These are phyloP conservation scores for Leishmania gerbilli DNA, from an alignment of 208 protist genomes.

Conservation along the genomic window DNA sequence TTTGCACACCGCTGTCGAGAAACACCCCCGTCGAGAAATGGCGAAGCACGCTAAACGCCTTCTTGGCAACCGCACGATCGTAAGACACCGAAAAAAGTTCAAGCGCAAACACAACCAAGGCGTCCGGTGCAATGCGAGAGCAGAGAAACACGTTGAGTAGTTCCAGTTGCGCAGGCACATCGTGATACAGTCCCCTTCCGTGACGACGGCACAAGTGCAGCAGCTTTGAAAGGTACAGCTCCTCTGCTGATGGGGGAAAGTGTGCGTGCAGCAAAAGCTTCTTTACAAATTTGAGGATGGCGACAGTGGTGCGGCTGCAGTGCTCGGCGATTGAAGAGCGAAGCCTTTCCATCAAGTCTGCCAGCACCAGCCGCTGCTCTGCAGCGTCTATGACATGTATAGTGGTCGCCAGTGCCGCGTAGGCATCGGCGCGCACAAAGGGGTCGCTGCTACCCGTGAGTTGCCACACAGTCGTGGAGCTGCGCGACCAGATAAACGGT, in stretches of 20 bases:
- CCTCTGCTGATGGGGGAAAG: constrained; percentile 3
- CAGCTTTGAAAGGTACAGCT: constrained; percentile 14
- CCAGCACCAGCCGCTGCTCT: constrained; percentile 10
- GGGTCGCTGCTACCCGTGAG: constrained; percentile 14
- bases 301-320: constrained; percentile 21
- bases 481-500: constrained; percentile 1
- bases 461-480: constrained; percentile 1
- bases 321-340: constrained; percentile 12
- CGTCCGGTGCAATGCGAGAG: background rate
- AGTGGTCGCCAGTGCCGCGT: constrained; percentile 10
- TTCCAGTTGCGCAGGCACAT: constrained; percentile 18
- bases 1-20: background rate
- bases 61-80: constrained; percentile 14
- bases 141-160: constrained; percentile 14
- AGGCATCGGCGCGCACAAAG: constrained; percentile 34
- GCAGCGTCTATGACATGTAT: background rate
- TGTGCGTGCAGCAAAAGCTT: background rate
- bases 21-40: background rate
- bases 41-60: constrained; percentile 13
- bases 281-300: constrained; percentile 23
- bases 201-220: constrained; percentile 23
- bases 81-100: constrained; percentile 17
- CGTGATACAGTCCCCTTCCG: constrained; percentile 15
- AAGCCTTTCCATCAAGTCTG: constrained; percentile 20
- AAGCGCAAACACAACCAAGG: background rate